Base-by-base conservation (phyloP, 2,329 filamentous ascomycete genomes). In the Byssochlamys sp. region DNA sequence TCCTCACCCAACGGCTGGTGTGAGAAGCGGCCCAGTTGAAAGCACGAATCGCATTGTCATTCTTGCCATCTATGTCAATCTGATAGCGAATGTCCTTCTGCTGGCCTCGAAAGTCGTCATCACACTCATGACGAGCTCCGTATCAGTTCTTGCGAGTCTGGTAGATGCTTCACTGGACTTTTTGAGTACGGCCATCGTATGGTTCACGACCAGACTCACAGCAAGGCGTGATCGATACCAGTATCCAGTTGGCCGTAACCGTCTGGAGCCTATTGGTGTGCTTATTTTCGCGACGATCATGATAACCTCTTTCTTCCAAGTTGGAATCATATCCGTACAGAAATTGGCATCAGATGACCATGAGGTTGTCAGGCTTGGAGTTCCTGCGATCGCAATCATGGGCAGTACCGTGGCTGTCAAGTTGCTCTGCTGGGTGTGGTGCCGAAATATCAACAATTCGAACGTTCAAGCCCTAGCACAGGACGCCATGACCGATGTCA, bases 11-110 rank as follows among this genome's bases (percentile, higher is more conserved):
- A 79, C 11, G 74, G 79, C 10, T 76, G 78, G 24, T 71, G 75
- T 3, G 72, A 78, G 3, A 60, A 66, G 1, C 25, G 74, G 77
- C 12, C 70, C 73, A 6, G 75, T 91, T 2, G 87, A 91, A 67
- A 89, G 86, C 61, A 80, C 85, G 53, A 86, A 87, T 59, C 84
- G 82, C 14, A 83, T 95, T 53, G 90, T 96, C 53, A 87, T 85
- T n/a, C 68, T 94, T 24, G 91, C 92, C 49, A 94, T 97, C 66
- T 92, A 91, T 71, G 76, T 95, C 71, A 96, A 95, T 69, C 82
- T 95, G 53, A 74, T 82, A 25, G 91, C 90, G 58, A 96, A 96
- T 69, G 78, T 84, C 2, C 76, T 89, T 50, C 79, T 95, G 1
- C 80, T 95, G 2, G 81, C 81, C 5, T 84, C 89, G 59, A 95